phyloP scores from a whole-genome alignment of 2,329 filamentous ascomycete genomes.

The Trematosphaeria pertusa region DNA sequence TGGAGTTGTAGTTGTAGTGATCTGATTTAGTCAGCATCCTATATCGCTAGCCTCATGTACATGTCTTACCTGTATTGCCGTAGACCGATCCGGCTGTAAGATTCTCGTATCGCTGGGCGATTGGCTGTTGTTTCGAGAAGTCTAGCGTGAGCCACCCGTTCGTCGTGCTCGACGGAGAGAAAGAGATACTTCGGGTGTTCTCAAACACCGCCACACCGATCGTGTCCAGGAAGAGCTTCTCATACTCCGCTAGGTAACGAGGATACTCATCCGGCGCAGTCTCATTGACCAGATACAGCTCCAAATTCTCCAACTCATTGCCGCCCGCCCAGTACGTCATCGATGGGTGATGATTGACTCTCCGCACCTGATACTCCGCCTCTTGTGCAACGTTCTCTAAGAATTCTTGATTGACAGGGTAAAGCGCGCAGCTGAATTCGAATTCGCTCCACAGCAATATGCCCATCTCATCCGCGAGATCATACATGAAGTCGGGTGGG shows the following conservation, averaged over 20 bases:
- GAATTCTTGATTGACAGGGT: conserved; percentile 62
- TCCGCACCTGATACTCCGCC: conserved; percentile 66
- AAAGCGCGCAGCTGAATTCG: conserved; percentile 67
- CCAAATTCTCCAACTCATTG: conserved; percentile 67
- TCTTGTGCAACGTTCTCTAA: conserved; percentile 64
- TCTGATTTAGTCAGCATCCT: conserved; percentile 39
- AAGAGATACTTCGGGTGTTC: conserved; percentile 66
- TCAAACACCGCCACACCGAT: conserved; percentile 64
- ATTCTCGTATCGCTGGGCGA: conserved; percentile 65
- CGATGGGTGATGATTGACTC: conserved; percentile 65
- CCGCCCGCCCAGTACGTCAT: conserved; percentile 51
- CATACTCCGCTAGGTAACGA: conserved; percentile 60
- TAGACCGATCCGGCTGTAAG: conserved; percentile 61
- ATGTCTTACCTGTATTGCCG: conserved; percentile 58
- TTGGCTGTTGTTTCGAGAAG: conserved; percentile 59
- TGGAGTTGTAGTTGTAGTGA: conserved; percentile 65
- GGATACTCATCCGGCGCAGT: conserved; percentile 53
- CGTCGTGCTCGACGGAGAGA: conserved; percentile 66
- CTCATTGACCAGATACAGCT: conserved; percentile 51
- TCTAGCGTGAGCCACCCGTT: conserved; percentile 65
- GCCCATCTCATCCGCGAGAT: conserved; percentile 64
- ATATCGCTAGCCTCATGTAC: neutral
- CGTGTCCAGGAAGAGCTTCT: conserved; percentile 63
- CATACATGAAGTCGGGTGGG: conserved; percentile 67
- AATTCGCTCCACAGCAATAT: conserved; percentile 70